These are phyloP conservation scores for Agaricus blazei DNA, from an alignment of 768 basidiomycete genomes.

Conservation along the genomic window DNA sequence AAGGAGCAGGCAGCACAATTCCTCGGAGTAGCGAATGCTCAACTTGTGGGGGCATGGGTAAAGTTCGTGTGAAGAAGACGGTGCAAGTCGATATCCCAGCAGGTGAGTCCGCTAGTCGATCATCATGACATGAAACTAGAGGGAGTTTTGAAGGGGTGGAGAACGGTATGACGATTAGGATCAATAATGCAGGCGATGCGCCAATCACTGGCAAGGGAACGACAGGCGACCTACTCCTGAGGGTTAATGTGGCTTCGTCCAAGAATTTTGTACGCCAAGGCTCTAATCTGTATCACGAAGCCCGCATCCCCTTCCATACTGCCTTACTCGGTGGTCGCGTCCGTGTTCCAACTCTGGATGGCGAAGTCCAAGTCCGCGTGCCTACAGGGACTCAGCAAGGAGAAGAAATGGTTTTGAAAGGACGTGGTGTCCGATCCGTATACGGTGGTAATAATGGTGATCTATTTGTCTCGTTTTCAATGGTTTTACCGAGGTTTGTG, in stretches of 20 bases:
- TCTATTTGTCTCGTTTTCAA: constrained; percentile 81
- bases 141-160: constrained; percentile 63
- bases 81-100: constrained; percentile 82
- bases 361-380: constrained; percentile 91
- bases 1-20: constrained; percentile 75
- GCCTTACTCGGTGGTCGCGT: constrained; percentile 93
- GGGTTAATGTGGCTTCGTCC: constrained; percentile 79
- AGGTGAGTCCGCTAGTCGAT: constrained; percentile 44
- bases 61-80: constrained; percentile 73
- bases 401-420: constrained; percentile 93
- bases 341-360: constrained; percentile 90
- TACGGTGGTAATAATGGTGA: constrained; percentile 67
- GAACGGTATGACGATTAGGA: constrained; percentile 87
- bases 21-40: constrained; percentile 77
- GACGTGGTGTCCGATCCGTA: constrained; percentile 71
- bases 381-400: constrained; percentile 93
- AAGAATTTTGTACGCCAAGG: constrained; percentile 89
- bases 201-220: constrained; percentile 75
- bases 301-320: constrained; percentile 83
- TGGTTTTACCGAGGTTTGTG: constrained; percentile 85
- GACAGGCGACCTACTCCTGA: constrained; percentile 81
- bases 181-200: constrained; percentile 79
- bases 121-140: constrained; percentile 7
- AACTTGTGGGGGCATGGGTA: constrained; percentile 81
- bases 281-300: constrained; percentile 83